Conservation (phyloP, 2,329 filamentous ascomycete genomes). For the Cyphellophora attinorum region DNA sequence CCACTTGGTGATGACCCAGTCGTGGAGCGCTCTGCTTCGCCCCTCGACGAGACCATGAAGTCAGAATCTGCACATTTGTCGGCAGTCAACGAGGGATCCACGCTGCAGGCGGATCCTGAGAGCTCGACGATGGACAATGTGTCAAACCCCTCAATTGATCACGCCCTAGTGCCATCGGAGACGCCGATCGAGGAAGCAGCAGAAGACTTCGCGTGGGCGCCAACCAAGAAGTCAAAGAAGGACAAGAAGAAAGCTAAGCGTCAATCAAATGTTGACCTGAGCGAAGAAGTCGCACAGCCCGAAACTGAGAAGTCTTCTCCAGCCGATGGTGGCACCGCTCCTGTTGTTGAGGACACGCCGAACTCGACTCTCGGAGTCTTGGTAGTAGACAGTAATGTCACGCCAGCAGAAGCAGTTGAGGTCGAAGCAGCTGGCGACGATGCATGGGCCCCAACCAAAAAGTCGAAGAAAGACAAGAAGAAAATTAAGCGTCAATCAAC, state of each 20-base stretch:
- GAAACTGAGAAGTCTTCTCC: too few relatives aligned
- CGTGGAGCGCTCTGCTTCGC: too few relatives aligned
- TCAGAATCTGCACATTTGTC: too few relatives aligned
- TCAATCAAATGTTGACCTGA: constrained; percentile 13
- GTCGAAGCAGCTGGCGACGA: neutral
- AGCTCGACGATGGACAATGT: too few relatives aligned
- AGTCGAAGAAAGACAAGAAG: constrained; percentile 25
- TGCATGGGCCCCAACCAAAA: constrained; percentile 5
- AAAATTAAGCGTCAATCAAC: constrained; percentile 23
- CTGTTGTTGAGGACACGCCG: neutral
- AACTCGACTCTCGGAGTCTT: constrained; percentile 1
- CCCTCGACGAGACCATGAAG: too few relatives aligned
- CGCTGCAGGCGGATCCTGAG: too few relatives aligned
- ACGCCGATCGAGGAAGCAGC: neutral
- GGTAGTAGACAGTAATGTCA: too few relatives aligned
- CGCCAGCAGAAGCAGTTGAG: neutral
- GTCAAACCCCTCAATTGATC: too few relatives aligned
- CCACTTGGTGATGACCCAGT: neutral
- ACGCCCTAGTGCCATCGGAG: too few relatives aligned
- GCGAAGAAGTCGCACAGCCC: too few relatives aligned
- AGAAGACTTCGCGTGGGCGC: neutral
- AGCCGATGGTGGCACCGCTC: constrained; percentile 3
- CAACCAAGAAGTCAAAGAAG: constrained; percentile 23
- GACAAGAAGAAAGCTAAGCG: constrained; percentile 30
- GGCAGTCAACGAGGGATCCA: too few relatives aligned